phyloP scores from a whole-genome alignment of 1,284 basidiomycete species.

The Afroboletus lepidellus region DNA sequence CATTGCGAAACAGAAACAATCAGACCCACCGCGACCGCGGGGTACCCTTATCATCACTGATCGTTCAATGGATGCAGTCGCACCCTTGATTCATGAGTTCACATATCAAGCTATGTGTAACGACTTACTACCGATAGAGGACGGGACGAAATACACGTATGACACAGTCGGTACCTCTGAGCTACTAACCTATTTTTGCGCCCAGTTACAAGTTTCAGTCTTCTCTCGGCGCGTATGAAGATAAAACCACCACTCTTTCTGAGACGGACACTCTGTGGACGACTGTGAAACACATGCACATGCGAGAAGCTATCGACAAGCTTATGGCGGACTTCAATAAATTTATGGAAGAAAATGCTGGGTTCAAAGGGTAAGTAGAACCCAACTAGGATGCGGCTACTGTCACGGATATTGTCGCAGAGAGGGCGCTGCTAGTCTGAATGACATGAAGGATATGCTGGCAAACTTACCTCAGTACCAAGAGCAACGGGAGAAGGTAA shows the following conservation, averaged over 20 bases:
- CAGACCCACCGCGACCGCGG: slow-evolving; percentile 69
- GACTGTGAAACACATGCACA: slow-evolving; percentile 93
- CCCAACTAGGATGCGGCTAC: background rate
- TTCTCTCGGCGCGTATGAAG: slow-evolving; percentile 79
- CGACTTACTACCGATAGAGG: slow-evolving; percentile 86
- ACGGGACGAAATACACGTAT: slow-evolving; percentile 85
- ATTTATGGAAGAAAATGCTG: slow-evolving; percentile 91
- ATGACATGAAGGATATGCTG: slow-evolving; percentile 99
- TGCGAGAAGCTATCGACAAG: slow-evolving; percentile 97
- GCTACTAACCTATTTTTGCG: background rate
- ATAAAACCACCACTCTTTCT: slow-evolving; percentile 80
- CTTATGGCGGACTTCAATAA: slow-evolving; percentile 93
- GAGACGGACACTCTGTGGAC: slow-evolving; percentile 93
- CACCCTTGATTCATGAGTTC: slow-evolving; percentile 95
- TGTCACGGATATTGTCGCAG: slow-evolving; percentile 35
- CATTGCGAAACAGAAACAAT: slow-evolving; percentile 49
- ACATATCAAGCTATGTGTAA: slow-evolving; percentile 99
- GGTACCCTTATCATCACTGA: slow-evolving; percentile 91
- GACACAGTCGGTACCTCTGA: slow-evolving; percentile 27
- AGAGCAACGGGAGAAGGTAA: slow-evolving; percentile 91
- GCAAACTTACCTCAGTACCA: slow-evolving; percentile 94
- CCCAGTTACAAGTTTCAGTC: slow-evolving; percentile 85
- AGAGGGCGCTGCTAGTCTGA: slow-evolving; percentile 83
- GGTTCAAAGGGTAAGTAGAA: slow-evolving; percentile 75
- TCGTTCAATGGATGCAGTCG: slow-evolving; percentile 89